A percentile compares a stretch with the other conserved stretches of the same genome.
These are phyloP conservation scores for Phtheirospermum japonicum DNA, from an alignment of 257 asterid species.

Conservation along the genomic window DNA sequence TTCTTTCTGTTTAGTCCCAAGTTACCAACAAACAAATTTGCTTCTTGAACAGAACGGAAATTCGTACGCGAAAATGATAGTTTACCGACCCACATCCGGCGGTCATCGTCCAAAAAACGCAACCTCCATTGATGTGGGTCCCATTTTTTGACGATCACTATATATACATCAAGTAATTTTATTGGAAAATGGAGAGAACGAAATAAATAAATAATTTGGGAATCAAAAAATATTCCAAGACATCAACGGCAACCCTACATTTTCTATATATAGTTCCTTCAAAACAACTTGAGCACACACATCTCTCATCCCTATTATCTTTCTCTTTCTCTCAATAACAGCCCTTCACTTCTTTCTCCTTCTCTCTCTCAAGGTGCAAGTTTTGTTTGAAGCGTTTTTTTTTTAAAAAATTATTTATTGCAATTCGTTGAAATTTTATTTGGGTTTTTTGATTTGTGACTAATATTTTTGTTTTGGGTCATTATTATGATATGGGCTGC, in stretches of 20 bases:
- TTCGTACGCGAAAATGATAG: no score
- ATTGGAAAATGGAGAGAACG: not conserved
- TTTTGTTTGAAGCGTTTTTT: slow-evolving; percentile 4
- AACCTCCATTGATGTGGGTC: no score
- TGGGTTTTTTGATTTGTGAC: not conserved
- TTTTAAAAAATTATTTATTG: slow-evolving; percentile 7
- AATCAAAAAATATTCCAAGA: slow-evolving; percentile 28
- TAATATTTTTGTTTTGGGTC: slow-evolving; percentile 17
- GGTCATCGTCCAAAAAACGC: no score
- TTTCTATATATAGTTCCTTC: slow-evolving; percentile 19
- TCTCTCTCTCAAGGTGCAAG: not conserved
- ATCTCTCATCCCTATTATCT: slow-evolving; percentile 27
- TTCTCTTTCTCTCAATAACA: slow-evolving; percentile 30
- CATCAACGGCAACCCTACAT: slow-evolving; percentile 44
- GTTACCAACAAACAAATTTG: no score
- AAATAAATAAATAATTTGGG: not conserved
- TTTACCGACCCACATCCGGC: no score
- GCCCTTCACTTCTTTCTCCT: slow-evolving; percentile 25
- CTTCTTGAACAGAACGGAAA: no score
- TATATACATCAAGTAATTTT: not conserved
- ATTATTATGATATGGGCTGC: slow-evolving; percentile 30
- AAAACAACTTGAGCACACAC: slow-evolving; percentile 31
- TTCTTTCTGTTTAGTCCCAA: no score
- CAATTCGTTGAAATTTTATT: not conserved
- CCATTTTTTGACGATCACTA: no score